These are phyloP conservation scores for Salvia sclarea DNA, from an alignment of 305 asterid genomes.

Conservation along the genomic window DNA sequence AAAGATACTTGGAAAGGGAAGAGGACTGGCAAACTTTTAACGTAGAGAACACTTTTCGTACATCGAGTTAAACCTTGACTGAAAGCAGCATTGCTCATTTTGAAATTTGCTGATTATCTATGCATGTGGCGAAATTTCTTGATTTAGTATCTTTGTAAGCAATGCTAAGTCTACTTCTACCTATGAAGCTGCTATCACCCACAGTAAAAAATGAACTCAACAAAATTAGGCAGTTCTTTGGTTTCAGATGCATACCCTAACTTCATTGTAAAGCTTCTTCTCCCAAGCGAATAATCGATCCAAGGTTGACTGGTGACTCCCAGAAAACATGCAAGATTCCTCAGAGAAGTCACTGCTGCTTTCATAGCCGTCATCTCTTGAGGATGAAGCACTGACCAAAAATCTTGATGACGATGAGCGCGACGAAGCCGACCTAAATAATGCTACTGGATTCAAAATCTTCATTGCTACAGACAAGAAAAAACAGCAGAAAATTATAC, in stretches of 20 bases:
- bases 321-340: slow-evolving; percentile 52
- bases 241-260: slow-evolving; percentile 65
- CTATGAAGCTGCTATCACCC: background rate
- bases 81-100: background rate
- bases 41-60: background rate
- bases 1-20: background rate
- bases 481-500: slow-evolving; percentile 12
- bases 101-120: background rate
- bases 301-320: slow-evolving; percentile 88
- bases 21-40: background rate
- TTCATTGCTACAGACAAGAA: slow-evolving; percentile 61
- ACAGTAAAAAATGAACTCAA: background rate
- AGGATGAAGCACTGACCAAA: slow-evolving; percentile 54
- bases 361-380: slow-evolving; percentile 61
- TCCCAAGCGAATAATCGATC: slow-evolving; percentile 92
- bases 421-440: slow-evolving; percentile 78
- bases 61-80: background rate
- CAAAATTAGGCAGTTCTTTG: background rate
- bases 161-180: background rate
- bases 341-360: slow-evolving; percentile 72
- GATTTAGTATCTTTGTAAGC: background rate
- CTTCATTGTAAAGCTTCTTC: slow-evolving; percentile 92
- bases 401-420: slow-evolving; percentile 76
- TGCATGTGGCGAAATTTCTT: background rate
- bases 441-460: slow-evolving; percentile 86